Conservation (phyloP, 306 rosid genomes). For the Potentilla sterilis region DNA sequence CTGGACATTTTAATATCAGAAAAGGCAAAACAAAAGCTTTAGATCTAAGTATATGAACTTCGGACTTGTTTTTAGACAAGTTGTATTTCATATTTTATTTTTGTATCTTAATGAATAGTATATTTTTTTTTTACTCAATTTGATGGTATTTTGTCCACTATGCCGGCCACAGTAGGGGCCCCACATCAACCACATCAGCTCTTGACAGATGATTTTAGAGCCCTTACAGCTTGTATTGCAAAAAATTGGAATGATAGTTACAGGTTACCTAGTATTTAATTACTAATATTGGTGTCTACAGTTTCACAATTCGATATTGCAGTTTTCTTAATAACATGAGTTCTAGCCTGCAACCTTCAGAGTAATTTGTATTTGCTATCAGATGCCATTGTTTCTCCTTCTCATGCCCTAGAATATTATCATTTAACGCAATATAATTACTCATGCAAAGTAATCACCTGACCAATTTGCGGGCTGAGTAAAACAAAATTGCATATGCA, state of each 20-base stretch:
- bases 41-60: background rate
- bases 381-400: background rate
- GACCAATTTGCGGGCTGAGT: constrained; percentile 75
- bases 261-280: background rate
- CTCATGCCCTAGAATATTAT: constrained; percentile 1
- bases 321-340: background rate
- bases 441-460: constrained; percentile 49
- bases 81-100: background rate
- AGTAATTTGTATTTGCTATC: background rate
- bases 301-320: background rate
- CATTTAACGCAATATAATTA: constrained; percentile 5
- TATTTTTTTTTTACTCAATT: background rate
- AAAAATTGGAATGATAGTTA: background rate
- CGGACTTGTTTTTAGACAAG: background rate
- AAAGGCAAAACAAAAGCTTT: background rate
- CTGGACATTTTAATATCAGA: background rate
- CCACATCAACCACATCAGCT: background rate
- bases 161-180: background rate
- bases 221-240: background rate
- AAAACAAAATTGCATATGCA: constrained; percentile 71
- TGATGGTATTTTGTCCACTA: background rate
- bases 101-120: background rate
- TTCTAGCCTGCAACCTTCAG: background rate
- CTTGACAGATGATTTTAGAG: background rate
- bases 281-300: background rate